Conservation (phyloP, 1,284 basidiomycete genomes). For the Pterula multifida region DNA sequence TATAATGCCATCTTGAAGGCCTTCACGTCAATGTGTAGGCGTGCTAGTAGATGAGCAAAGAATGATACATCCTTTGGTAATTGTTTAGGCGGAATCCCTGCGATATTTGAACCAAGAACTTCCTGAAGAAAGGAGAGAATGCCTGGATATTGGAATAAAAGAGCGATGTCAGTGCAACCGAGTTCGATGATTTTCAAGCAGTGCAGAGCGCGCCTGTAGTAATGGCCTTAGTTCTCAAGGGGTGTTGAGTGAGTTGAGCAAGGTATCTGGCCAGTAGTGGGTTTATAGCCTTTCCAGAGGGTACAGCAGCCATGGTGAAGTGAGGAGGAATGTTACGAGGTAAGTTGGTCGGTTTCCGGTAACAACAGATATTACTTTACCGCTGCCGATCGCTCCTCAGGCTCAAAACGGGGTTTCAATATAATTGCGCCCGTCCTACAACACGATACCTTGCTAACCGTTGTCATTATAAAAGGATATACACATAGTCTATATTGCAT, state of each 20-base stretch:
- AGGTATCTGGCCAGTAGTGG: conserved; percentile 57
- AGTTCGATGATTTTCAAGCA: not conserved
- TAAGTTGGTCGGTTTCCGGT: not conserved
- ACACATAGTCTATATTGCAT: not conserved
- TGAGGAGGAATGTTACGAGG: not conserved
- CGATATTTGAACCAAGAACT: conserved; percentile 62
- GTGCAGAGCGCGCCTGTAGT: conserved; percentile 41
- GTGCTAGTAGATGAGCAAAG: conserved; percentile 39
- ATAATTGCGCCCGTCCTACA: no score
- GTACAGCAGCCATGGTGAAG: conserved; percentile 20
- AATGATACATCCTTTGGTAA: conserved; percentile 42
- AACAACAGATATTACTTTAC: not conserved
- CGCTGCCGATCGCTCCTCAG: not conserved
- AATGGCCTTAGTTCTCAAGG: conserved; percentile 63
- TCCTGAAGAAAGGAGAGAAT: conserved; percentile 70
- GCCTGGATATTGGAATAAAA: conserved; percentile 24
- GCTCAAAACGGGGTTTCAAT: no score
- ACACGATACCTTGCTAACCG: not conserved
- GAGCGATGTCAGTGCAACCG: no score
- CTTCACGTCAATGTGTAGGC: conserved; percentile 44
- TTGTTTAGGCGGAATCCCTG: conserved; percentile 40
- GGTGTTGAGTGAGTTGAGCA: conserved; percentile 46
- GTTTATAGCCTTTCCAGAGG: conserved; percentile 24
- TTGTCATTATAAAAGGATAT: not conserved
- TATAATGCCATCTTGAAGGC: conserved; percentile 78